These are phyloP conservation scores for Hylodesmum podocarpum DNA, from an alignment of 306 rosid genomes.

Conservation along the genomic window DNA sequence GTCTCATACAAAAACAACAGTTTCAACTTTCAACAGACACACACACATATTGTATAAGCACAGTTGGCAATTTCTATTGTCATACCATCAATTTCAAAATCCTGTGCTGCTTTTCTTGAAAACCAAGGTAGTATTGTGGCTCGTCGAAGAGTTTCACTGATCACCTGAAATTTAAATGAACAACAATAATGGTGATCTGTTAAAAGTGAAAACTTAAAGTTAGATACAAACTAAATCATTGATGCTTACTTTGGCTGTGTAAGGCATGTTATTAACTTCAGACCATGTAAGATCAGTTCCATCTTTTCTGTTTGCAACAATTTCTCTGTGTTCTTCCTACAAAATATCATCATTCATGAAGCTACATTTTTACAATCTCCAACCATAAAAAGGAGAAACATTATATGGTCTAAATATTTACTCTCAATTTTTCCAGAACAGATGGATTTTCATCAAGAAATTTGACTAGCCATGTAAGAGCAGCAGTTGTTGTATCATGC, in stretches of 20 bases:
- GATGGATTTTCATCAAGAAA: slow-evolving; percentile 74
- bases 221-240: not conserved
- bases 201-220: slow-evolving; percentile 16
- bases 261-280: slow-evolving; percentile 77
- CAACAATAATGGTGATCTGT: not conserved
- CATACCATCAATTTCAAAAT: slow-evolving; percentile 79
- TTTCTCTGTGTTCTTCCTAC: slow-evolving; percentile 75
- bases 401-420: slow-evolving; percentile 24
- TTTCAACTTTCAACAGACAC: not conserved
- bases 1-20: not conserved
- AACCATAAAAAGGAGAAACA: not conserved
- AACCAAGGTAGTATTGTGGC: slow-evolving; percentile 89
- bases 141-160: slow-evolving; percentile 77
- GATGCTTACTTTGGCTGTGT: slow-evolving; percentile 66
- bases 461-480: slow-evolving; percentile 80
- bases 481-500: slow-evolving; percentile 92
- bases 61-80: not conserved
- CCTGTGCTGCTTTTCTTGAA: slow-evolving; percentile 84
- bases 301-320: slow-evolving; percentile 51
- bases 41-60: not conserved
- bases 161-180: slow-evolving; percentile 47
- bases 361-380: not conserved
- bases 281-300: slow-evolving; percentile 75
- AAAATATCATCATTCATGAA: slow-evolving; percentile 21
- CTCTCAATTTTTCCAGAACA: slow-evolving; percentile 69